A percentile compares a stretch with the other conserved stretches of the same genome.
These are phyloP conservation scores for Monotropa hypopitys DNA, from an alignment of 179 eudicot species.

Conservation along the genomic window DNA sequence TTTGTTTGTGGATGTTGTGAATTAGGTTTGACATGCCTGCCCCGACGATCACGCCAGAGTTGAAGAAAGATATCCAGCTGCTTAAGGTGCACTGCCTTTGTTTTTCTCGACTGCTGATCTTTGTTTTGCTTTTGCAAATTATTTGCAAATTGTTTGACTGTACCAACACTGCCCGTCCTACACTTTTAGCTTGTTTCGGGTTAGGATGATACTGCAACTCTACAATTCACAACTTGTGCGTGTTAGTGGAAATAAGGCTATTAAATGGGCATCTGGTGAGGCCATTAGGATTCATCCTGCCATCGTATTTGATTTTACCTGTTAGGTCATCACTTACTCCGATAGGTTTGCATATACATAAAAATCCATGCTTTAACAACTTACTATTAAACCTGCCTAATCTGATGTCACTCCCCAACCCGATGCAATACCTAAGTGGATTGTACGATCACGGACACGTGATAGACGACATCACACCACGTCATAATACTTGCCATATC, in stretches of 20 bases:
- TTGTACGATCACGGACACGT: too few relatives aligned
- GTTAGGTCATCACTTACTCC: background rate
- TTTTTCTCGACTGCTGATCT: background rate
- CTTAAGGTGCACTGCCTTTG: slow-evolving; percentile 41
- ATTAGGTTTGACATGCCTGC: slow-evolving; percentile 96
- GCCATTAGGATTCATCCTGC: background rate
- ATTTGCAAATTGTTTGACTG: background rate
- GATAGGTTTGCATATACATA: background rate
- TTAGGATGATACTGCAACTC: background rate
- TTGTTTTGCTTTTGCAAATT: background rate
- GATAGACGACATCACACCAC: too few relatives aligned
- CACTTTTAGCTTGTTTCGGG: background rate
- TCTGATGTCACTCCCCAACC: too few relatives aligned
- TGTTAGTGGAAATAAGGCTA: background rate
- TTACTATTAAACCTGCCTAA: background rate
- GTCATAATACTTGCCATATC: too few relatives aligned
- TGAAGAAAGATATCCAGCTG: slow-evolving; percentile 74
- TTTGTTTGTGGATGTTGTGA: slow-evolving; percentile 6
- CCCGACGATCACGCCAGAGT: slow-evolving; percentile 58
- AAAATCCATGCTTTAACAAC: background rate
- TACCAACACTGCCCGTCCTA: background rate
- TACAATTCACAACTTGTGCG: background rate
- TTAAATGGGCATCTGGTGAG: background rate
- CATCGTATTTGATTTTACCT: background rate
- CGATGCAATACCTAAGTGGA: too few relatives aligned